phyloP scores from a whole-genome alignment of 1,284 basidiomycete genomes.

The Heterobasidion annosum region DNA sequence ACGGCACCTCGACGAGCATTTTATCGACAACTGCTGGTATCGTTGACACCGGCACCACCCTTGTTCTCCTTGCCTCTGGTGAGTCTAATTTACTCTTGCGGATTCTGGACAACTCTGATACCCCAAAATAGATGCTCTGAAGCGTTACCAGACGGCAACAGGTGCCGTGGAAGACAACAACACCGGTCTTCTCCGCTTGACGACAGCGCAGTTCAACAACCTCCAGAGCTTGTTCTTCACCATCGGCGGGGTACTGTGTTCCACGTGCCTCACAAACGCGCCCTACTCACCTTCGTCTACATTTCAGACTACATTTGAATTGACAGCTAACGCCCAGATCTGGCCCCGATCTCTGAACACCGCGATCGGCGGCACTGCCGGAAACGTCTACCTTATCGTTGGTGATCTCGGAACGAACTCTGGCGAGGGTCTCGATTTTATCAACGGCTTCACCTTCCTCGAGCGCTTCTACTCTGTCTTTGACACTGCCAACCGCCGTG shows the following conservation, averaged over 20 bases:
- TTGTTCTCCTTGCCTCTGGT: constrained; percentile 27
- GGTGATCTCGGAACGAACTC: constrained; percentile 18
- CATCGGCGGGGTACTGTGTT: constrained; percentile 22
- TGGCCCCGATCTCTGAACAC: constrained; percentile 35
- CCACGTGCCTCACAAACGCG: background rate
- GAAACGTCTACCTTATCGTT: constrained; percentile 39
- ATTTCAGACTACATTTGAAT: constrained; percentile 22
- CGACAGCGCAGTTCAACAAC: constrained; percentile 22
- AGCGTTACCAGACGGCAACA: constrained; percentile 23
- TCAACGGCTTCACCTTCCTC: constrained; percentile 42
- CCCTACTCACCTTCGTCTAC: background rate
- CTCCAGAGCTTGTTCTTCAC: constrained; percentile 34
- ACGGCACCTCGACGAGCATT: constrained; percentile 34
- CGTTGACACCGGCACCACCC: constrained; percentile 39
- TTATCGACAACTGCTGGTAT: constrained; percentile 45
- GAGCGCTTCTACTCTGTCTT: constrained; percentile 24
- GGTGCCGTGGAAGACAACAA: constrained; percentile 25
- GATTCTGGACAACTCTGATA: background rate
- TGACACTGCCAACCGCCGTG: constrained; percentile 23
- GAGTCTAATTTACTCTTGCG: background rate
- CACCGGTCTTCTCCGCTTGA: constrained; percentile 32
- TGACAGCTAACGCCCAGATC: constrained; percentile 40
- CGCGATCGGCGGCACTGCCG: constrained; percentile 28
- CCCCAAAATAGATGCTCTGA: constrained; percentile 19
- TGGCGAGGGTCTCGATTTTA: constrained; percentile 27